phyloP scores from a whole-genome alignment of 306 rosid species.

The Ammopiptanthus mongolicus region DNA sequence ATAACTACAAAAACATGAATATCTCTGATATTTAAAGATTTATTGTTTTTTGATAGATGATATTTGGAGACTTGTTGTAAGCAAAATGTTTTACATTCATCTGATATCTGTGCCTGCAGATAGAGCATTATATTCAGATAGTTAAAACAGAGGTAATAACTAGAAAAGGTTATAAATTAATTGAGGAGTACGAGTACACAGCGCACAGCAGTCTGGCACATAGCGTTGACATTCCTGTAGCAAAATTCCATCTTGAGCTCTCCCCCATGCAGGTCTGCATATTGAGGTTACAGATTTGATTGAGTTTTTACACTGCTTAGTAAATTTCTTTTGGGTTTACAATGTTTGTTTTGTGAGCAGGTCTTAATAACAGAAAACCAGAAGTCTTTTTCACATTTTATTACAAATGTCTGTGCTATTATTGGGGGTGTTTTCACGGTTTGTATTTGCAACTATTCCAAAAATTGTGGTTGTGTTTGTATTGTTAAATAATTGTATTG shows the following conservation, averaged over 20 bases:
- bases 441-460: slow-evolving; percentile 30
- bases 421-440: slow-evolving; percentile 99
- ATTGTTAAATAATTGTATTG: slow-evolving; percentile 1
- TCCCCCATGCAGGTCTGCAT: slow-evolving; percentile 94
- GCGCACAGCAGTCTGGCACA: slow-evolving; percentile 86
- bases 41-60: not conserved
- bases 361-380: slow-evolving; percentile 71
- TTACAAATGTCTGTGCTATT: slow-evolving; percentile 90
- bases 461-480: not conserved
- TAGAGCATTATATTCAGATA: slow-evolving; percentile 94
- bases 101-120: slow-evolving; percentile 44
- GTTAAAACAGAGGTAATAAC: slow-evolving; percentile 82
- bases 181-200: slow-evolving; percentile 95
- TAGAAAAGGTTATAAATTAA: slow-evolving; percentile 45
- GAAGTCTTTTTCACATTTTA: slow-evolving; percentile 87
- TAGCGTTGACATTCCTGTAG: slow-evolving; percentile 65
- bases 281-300: not conserved
- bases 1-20: not conserved
- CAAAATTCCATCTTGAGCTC: slow-evolving; percentile 89
- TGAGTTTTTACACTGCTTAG: not conserved
- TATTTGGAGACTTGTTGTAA: slow-evolving; percentile 1
- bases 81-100: not conserved
- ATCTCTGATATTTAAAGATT: slow-evolving; percentile 8
- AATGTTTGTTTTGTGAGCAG: slow-evolving; percentile 38
- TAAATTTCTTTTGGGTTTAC: not conserved